A percentile compares a stretch with the other conserved stretches of the same genome.
Conservation (phyloP, 139 green algal genomes). For the Desmodesmus armatus region DNA sequence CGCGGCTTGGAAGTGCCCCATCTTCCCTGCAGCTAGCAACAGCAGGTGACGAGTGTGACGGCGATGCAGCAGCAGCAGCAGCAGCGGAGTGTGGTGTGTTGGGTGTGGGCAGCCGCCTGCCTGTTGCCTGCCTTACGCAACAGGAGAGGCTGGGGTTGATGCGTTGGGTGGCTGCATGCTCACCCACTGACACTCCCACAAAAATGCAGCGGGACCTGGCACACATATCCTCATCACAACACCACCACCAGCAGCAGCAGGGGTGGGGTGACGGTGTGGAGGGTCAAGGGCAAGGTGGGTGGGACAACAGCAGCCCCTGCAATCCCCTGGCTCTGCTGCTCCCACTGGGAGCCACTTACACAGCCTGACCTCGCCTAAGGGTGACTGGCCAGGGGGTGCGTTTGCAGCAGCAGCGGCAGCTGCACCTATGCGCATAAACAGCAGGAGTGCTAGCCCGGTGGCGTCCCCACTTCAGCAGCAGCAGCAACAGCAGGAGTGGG, state of each 20-base stretch:
- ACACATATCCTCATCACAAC: not conserved
- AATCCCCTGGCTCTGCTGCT: not conserved
- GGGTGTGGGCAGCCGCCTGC: not conserved
- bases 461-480: not conserved
- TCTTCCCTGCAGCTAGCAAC: not conserved
- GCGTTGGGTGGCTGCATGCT: slow-evolving; percentile 11
- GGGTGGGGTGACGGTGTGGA: too few relatives aligned
- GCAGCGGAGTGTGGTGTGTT: not conserved
- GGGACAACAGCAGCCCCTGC: not conserved
- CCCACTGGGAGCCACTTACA: too few relatives aligned
- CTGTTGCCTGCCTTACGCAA: not conserved
- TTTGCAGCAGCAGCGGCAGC: not conserved
- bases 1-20: not conserved
- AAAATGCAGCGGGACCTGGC: not conserved
- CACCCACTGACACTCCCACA: too few relatives aligned
- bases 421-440: not conserved
- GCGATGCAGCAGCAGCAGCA: not conserved
- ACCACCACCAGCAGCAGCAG: slow-evolving; percentile 8
- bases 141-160: not conserved
- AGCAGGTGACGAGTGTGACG: not conserved
- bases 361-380: too few relatives aligned
- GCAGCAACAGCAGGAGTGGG: not conserved
- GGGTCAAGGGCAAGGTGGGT: too few relatives aligned
- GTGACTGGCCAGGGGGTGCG: too few relatives aligned
- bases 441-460: not conserved